These are phyloP conservation scores for Amanita rubescens DNA, from an alignment of 768 basidiomycete species.

Conservation along the genomic window DNA sequence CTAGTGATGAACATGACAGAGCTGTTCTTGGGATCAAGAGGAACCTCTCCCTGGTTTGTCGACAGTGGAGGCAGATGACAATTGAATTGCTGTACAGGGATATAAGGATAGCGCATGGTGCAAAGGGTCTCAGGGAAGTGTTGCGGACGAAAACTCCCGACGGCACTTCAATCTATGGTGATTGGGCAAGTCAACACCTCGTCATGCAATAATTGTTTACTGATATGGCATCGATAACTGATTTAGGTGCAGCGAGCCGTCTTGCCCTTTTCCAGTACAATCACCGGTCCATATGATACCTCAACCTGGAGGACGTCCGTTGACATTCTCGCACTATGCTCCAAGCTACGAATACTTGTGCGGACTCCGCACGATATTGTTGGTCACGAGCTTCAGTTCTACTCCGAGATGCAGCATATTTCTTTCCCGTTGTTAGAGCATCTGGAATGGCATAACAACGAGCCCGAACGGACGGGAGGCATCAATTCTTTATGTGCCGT, in stretches of 20 bases:
- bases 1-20: conserved; percentile 19
- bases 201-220: neutral
- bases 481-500: conserved; percentile 54
- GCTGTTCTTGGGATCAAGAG: conserved; percentile 27
- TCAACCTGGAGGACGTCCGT: conserved; percentile 26
- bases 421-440: conserved; percentile 46
- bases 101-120: conserved; percentile 31
- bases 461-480: conserved; percentile 55
- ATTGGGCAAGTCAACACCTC: conserved; percentile 19
- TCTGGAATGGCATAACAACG: conserved; percentile 55
- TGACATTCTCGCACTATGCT: conserved; percentile 42
- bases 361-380: conserved; percentile 33
- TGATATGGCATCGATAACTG: neutral
- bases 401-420: conserved; percentile 42
- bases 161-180: conserved; percentile 17
- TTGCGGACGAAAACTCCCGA: conserved; percentile 21
- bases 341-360: conserved; percentile 46
- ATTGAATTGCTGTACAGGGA: conserved; percentile 47
- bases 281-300: conserved; percentile 25
- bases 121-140: conserved; percentile 20
- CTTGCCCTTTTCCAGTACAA: conserved; percentile 50
- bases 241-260: conserved; percentile 46
- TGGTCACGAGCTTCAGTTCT: conserved; percentile 33
- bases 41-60: conserved; percentile 48
- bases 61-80: conserved; percentile 44